phyloP scores from a whole-genome alignment of 2,329 filamentous ascomycete genomes.

The Blumeriella jaapii region DNA sequence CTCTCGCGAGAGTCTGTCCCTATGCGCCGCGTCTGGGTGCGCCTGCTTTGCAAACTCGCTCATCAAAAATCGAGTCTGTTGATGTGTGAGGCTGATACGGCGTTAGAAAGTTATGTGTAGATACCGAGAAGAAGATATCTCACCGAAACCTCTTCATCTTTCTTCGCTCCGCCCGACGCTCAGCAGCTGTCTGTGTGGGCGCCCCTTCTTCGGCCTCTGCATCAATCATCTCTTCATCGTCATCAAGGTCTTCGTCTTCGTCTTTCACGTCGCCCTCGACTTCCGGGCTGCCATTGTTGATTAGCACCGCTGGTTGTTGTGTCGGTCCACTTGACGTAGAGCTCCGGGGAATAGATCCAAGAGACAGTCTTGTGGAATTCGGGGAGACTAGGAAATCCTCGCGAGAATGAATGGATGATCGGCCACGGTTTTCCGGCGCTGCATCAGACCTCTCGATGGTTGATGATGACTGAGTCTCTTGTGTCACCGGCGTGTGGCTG shows the following conservation, averaged over 20 bases:
- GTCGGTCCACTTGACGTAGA: slow-evolving; percentile 30
- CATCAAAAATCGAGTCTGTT: slow-evolving; percentile 95
- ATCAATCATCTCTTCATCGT: slow-evolving; percentile 47
- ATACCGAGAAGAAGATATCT: slow-evolving; percentile 10
- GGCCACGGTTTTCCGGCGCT: slow-evolving; percentile 21
- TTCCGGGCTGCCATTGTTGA: slow-evolving; percentile 25
- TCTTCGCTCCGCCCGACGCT: slow-evolving; percentile 43
- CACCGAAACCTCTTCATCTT: slow-evolving; percentile 77
- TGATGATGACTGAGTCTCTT: slow-evolving; percentile 16
- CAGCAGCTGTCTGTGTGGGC: slow-evolving; percentile 42
- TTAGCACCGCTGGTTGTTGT: slow-evolving; percentile 31
- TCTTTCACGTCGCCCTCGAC: slow-evolving; percentile 22
- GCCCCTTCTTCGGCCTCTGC: slow-evolving; percentile 32
- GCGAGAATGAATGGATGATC: slow-evolving; percentile 26
- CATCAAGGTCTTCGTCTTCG: slow-evolving; percentile 28
- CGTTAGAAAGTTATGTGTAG: slow-evolving; percentile 26
- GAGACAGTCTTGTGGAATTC: slow-evolving; percentile 30
- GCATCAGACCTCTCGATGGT: slow-evolving; percentile 24
- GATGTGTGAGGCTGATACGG: slow-evolving; percentile 66
- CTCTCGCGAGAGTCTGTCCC: slow-evolving; percentile 75
- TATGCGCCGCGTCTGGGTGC: slow-evolving; percentile 83
- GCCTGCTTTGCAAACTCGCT: slow-evolving; percentile 93
- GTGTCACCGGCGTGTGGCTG: slow-evolving; percentile 20
- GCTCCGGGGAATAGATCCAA: slow-evolving; percentile 32
- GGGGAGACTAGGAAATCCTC: slow-evolving; percentile 32